Conservation (phyloP, 495 filamentous ascomycete species). For the Podospora bellae-mahoneyi region DNA sequence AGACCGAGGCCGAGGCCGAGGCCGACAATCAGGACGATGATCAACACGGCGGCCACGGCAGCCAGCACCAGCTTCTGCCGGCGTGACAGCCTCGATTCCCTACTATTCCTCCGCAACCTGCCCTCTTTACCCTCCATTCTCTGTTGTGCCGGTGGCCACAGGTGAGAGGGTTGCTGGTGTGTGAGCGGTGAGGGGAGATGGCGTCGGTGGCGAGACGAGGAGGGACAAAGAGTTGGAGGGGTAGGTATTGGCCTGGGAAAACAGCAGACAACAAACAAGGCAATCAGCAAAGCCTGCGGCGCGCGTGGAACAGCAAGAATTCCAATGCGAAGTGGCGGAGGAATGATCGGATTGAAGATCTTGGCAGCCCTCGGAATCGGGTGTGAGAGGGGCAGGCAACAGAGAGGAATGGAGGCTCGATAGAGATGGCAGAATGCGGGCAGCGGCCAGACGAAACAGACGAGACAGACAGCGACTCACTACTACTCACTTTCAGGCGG, state of each 20-base stretch:
- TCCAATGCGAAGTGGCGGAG: neutral
- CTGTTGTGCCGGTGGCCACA: neutral
- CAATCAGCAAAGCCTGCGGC: neutral
- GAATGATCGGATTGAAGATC: neutral
- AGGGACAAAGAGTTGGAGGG: neutral
- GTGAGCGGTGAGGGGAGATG: neutral
- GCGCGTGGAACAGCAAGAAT: neutral
- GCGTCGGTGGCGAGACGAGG: neutral
- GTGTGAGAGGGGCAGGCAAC: too few relatives aligned
- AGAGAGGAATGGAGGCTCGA: neutral
- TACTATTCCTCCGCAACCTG: neutral
- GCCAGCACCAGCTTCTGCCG: conserved; percentile 18
- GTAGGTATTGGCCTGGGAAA: neutral
- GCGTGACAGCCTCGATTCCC: conserved; percentile 5
- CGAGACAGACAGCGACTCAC: neutral
- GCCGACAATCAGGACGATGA: conserved; percentile 22
- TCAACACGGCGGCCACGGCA: conserved; percentile 13
- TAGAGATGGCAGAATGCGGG: neutral
- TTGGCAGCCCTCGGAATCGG: neutral
- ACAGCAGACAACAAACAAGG: neutral
- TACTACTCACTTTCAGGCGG: neutral
- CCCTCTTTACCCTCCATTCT: conserved; percentile 2
- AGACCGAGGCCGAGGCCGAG: conserved; percentile 25
- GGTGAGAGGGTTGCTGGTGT: neutral
- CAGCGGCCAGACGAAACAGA: neutral